Percentiles rank a stretch among this genome's conserved stretches.
Evolutionary conservation across 176 grass and related monocot genomes (phyloP).

Genomic region (Rhynchospora breviuscula): DNA sequence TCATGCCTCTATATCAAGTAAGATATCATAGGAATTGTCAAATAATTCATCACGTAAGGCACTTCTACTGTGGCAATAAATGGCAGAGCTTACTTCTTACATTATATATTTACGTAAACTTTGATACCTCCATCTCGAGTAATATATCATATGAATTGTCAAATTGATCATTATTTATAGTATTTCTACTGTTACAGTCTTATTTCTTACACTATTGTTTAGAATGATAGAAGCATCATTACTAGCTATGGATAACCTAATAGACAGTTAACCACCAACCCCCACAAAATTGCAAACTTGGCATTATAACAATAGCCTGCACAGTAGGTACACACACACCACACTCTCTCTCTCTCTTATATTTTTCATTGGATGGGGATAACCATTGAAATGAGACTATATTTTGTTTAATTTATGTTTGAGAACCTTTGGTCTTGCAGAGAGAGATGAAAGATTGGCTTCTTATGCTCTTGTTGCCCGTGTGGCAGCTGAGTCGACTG

Average conservation of each 20-base stretch:
- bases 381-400: not conserved
- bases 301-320: not conserved
- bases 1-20: constrained; percentile 98
- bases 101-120: not conserved
- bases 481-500: constrained; percentile 58
- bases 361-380: constrained; percentile 2
- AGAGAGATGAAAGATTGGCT: constrained; percentile 84
- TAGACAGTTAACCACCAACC: not conserved
- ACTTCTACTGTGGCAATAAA: not conserved
- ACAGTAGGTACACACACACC: not conserved
- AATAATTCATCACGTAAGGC: not conserved
- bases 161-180: too few species aligned
- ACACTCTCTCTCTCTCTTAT: too few species aligned
- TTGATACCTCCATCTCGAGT: too few species aligned
- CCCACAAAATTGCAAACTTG: not conserved
- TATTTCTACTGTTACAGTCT: too few species aligned
- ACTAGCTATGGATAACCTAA: not conserved
- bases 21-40: constrained; percentile 24
- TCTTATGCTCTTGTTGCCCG: constrained; percentile 94
- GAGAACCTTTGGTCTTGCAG: constrained; percentile 45
- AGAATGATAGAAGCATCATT: not conserved
- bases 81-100: not conserved
- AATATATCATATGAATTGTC: too few species aligned
- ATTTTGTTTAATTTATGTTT: constrained; percentile 26
- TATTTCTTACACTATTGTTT: not conserved